phyloP scores from a whole-genome alignment of 1,284 basidiomycete species.

The Tremellales sp. region DNA sequence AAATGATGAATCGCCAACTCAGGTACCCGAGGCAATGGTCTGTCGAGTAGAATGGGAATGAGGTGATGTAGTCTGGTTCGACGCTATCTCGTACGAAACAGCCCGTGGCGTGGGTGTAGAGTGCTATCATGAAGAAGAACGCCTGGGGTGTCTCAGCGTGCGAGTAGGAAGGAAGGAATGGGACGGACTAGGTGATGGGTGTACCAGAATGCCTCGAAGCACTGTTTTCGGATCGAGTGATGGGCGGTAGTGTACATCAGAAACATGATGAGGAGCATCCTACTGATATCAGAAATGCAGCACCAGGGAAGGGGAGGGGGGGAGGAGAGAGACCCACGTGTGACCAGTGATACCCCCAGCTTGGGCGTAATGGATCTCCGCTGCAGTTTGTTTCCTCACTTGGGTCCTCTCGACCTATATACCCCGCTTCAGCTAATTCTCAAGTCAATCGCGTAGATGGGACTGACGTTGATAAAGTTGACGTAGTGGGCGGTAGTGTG shows the following conservation, averaged over 20 bases:
- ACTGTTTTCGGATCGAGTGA: slow-evolving; percentile 73
- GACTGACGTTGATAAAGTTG: slow-evolving; percentile 75
- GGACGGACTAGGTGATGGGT: slow-evolving; percentile 20
- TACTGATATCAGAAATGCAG: slow-evolving; percentile 1
- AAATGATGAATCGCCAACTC: slow-evolving; percentile 81
- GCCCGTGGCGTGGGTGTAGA: slow-evolving; percentile 82
- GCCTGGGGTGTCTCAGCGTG: slow-evolving; percentile 45
- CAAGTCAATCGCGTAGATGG: slow-evolving; percentile 8
- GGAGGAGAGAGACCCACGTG: slow-evolving; percentile 47
- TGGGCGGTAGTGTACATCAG: slow-evolving; percentile 69
- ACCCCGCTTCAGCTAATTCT: not conserved
- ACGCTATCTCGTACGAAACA: slow-evolving; percentile 82
- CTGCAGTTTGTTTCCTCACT: slow-evolving; percentile 67
- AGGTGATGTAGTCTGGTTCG: slow-evolving; percentile 60
- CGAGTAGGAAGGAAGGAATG: not conserved
- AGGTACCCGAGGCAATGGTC: slow-evolving; percentile 78
- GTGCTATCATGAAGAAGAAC: slow-evolving; percentile 78
- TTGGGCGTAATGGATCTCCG: slow-evolving; percentile 78
- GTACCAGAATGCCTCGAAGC: slow-evolving; percentile 83
- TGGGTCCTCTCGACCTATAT: slow-evolving; percentile 38
- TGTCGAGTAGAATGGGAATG: slow-evolving; percentile 78
- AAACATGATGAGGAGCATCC: slow-evolving; percentile 73
- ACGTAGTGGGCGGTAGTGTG: slow-evolving; percentile 87
- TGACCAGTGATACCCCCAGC: slow-evolving; percentile 82
- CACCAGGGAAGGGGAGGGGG: slow-evolving; percentile 7